These are phyloP conservation scores for Amanita pseudoporphyria DNA, from an alignment of 768 basidiomycete genomes.

Conservation along the genomic window DNA sequence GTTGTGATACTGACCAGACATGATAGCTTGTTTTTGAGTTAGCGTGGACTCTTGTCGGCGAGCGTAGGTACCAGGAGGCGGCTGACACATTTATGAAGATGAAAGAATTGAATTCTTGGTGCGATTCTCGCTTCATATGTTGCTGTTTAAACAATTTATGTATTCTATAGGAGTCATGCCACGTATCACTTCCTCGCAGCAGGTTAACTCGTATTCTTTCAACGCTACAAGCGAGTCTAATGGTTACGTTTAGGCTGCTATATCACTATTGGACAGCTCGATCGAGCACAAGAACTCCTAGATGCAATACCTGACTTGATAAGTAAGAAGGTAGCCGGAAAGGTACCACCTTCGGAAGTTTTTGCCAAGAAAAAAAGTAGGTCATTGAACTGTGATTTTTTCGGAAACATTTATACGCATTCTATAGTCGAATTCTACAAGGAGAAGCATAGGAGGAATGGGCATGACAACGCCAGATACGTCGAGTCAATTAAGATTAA, in stretches of 20 bases:
- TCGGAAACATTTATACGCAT: neutral
- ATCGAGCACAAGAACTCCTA: conserved; percentile 50
- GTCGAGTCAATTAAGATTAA: conserved; percentile 53
- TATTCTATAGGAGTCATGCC: conserved; percentile 53
- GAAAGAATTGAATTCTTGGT: conserved; percentile 66
- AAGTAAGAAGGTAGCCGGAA: conserved; percentile 54
- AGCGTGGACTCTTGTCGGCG: conserved; percentile 63
- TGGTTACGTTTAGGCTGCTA: conserved; percentile 41
- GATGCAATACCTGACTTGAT: conserved; percentile 53
- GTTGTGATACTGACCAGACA: neutral
- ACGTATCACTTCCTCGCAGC: conserved; percentile 75
- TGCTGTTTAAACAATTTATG: neutral
- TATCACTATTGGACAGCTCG: conserved; percentile 42
- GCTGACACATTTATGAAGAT: conserved; percentile 58
- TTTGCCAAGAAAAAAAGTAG: conserved; percentile 70
- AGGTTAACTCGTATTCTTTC: conserved; percentile 22
- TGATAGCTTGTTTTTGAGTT: conserved; percentile 66
- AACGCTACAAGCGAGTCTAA: neutral
- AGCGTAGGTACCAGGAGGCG: conserved; percentile 55
- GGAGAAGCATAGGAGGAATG: conserved; percentile 48
- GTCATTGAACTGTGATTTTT: conserved; percentile 12
- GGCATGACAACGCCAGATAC: conserved; percentile 42
- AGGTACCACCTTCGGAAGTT: conserved; percentile 65
- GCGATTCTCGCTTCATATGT: conserved; percentile 7
- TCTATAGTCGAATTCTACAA: conserved; percentile 63